Percentiles rank a stretch among this genome's conserved stretches.
Evolutionary conservation across 2,329 filamentous ascomycete species (phyloP).

Genomic region (Zarea fungicola): DNA sequence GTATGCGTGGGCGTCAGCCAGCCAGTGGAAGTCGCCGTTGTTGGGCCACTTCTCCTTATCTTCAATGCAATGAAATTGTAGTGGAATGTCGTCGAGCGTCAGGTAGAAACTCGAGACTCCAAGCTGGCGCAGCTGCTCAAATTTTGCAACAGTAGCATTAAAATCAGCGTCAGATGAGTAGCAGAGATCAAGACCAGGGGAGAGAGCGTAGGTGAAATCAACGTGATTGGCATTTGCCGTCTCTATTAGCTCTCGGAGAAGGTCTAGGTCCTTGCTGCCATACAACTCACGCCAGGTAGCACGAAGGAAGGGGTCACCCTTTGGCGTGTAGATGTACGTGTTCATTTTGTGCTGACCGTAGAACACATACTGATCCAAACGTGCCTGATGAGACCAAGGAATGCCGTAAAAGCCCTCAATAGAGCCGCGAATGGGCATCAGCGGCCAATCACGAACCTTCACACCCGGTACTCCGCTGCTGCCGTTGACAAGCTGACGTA

Average conservation of each 20-base stretch:
- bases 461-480: slow-evolving; percentile 8
- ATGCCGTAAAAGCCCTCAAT: slow-evolving; percentile 19
- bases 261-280: slow-evolving; percentile 11
- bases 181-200: slow-evolving; percentile 15
- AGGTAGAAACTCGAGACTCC: slow-evolving; percentile 17
- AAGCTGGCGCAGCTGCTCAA: slow-evolving; percentile 15
- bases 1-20: slow-evolving; percentile 13
- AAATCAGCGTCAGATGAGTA: slow-evolving; percentile 16
- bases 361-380: slow-evolving; percentile 16
- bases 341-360: slow-evolving; percentile 17
- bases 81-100: slow-evolving; percentile 15
- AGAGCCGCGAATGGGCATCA: slow-evolving; percentile 17
- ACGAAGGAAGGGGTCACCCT: slow-evolving; percentile 12
- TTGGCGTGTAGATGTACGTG: slow-evolving; percentile 17
- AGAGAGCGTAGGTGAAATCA: slow-evolving; percentile 16
- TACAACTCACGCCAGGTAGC: slow-evolving; percentile 15
- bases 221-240: slow-evolving; percentile 17
- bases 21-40: slow-evolving; percentile 6
- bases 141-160: slow-evolving; percentile 14
- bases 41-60: slow-evolving; percentile 11
- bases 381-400: slow-evolving; percentile 17
- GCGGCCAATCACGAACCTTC: slow-evolving; percentile 16
- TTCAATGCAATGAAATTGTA: slow-evolving; percentile 14
- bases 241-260: slow-evolving; percentile 15
- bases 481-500: slow-evolving; percentile 13